Evolutionary conservation across 1,139 yeast species (phyloP), one percentile per base, ranked within the genome.

Genomic region (Zhuliangozyma parablackwelliae): DNA sequence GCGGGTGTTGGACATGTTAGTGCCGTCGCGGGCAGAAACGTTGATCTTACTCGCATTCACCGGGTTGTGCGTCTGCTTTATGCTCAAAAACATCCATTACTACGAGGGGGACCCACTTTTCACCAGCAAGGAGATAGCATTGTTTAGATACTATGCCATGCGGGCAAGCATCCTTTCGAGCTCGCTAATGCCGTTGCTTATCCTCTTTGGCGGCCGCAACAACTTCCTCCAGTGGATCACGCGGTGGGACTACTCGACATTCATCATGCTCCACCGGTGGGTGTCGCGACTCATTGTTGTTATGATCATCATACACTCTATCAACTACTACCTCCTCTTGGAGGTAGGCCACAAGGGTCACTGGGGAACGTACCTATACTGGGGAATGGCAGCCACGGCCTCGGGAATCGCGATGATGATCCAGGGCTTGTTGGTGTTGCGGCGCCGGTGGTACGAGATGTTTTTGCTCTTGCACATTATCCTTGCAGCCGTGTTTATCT

Each of bases 1-100:
- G 25, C 53, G 59, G 6, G 41, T 59, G 23, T 51, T 68, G 21
- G 61, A 69, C 54, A 42, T 57, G 63, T 31, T 72, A 29, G 55
- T 81, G 10, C 95, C 95, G 0, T 76, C 89, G 0, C 68, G 94
- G 41, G 60, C 75, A 43, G 94, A 83, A 56, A 53, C 80, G 0
- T 43, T 77, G 7, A 60, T 77, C 31, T 59, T 82, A 13, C 44
- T 59, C 9, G 61, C 73, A 8, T 81, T 78, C 55, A 48, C 74
- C 10, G 51, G 68, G 2, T 55, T 81, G 40, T 64, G 70, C 31
- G 61, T 72, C 8, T 80, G 77, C 55, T 48, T 74, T 10, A 45
- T 63, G 7, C 35, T 44, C 8, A 32, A 43, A 21, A 41, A 54
- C 3, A 58, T 64, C 29, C 46, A 47, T 23, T 56, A 53, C 31